phyloP scores from a whole-genome alignment of 768 basidiomycete species.

The Amanita molliuscula region DNA sequence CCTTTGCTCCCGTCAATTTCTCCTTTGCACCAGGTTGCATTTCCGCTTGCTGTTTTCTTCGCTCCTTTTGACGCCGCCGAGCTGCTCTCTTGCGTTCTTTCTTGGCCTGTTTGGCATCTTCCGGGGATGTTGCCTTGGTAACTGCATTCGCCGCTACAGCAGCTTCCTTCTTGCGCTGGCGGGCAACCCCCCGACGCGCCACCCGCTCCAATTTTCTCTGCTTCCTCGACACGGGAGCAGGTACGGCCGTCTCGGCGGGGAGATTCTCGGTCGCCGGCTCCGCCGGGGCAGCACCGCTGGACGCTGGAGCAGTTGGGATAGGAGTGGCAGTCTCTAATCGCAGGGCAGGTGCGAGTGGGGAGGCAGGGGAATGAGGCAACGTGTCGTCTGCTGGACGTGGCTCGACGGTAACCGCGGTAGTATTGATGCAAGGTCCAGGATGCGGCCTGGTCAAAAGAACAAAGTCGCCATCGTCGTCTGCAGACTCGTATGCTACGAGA shows the following conservation, averaged over 20 bases:
- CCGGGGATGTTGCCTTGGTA: background rate
- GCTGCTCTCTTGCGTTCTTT: background rate
- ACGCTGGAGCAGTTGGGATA: background rate
- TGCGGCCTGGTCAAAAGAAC: constrained; percentile 31
- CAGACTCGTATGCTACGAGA: constrained; percentile 14
- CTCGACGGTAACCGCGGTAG: background rate
- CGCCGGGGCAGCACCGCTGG: background rate
- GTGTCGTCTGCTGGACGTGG: background rate
- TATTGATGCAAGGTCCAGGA: background rate
- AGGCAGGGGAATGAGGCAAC: background rate
- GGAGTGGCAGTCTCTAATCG: background rate
- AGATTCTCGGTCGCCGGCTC: too few relatives aligned
- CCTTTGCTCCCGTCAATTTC: background rate
- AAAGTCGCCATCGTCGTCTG: constrained; percentile 36
- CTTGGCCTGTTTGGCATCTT: background rate
- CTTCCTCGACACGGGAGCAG: background rate
- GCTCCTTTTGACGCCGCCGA: background rate
- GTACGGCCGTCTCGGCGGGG: background rate
- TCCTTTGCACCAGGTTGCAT: background rate
- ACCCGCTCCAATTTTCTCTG: background rate
- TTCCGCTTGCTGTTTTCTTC: background rate
- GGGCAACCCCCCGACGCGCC: background rate
- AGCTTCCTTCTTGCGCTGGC: background rate
- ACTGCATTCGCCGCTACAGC: constrained; percentile 6
- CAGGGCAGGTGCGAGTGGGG: background rate